Evolutionary conservation across 495 filamentous ascomycete species (phyloP), one percentile per base, ranked within the genome.

Genomic region (Penicillium taxi): DNA sequence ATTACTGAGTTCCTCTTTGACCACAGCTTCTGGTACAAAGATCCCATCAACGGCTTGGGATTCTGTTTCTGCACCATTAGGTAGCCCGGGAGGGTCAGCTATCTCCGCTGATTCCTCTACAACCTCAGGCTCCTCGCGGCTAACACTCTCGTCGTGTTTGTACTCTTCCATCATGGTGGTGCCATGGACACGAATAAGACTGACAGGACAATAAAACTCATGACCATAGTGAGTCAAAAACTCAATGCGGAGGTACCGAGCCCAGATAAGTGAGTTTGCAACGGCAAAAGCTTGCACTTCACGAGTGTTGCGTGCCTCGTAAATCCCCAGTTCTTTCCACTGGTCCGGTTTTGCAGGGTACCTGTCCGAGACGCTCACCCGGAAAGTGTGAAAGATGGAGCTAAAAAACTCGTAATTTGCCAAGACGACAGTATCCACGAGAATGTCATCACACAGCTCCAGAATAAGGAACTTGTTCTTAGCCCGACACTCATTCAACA

Each of bases 381-480:
- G 72, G 56, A 98, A 94, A 14, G 77, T 82, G 36, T 86, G 82
- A 51, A 96, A 86, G 71, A 94, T 96, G 43, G 85, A 93, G 34
- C 86, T 94, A 64, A 98, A 98, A 67, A 98, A 98, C 59, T 95
- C 91, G 56, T 90, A 98, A 59, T 96, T 98, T 26, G 91, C 90
- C 13, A 98, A 73, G 1, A 95, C 91, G 20, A 98, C 72, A 3
- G 91, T 98, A 57, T 98, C 91, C 36, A 98, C 82, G 27, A 95
- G 71, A 35, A 98, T 96, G 42, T 96, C 87, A 56, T 96, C 86
- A 50, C 80, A 85, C 2, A 82, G 63, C 58, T 98, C 90, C 35
- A 98, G 75, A 44, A 96, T 85, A 35, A 96, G 70, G 59, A 93
- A 94, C 61, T 96, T 96, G 61, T 94, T 90, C 52, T 83, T 68